These are phyloP conservation scores for Claviceps paspali DNA, from an alignment of 2,329 filamentous ascomycete genomes.

Conservation along the genomic window DNA sequence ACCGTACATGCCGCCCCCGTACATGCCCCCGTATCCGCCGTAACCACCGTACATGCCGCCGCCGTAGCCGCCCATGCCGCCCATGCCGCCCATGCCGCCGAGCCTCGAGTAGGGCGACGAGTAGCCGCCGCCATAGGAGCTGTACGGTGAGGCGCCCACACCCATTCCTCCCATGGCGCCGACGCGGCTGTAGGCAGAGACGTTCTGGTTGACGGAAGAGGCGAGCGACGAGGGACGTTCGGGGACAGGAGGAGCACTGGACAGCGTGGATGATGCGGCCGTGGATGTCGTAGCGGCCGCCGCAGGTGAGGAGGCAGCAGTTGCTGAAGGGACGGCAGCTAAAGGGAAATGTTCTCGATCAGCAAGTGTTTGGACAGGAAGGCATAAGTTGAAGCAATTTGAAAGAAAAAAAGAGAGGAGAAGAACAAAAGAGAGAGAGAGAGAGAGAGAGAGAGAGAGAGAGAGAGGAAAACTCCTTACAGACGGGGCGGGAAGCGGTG, in stretches of 20 bases:
- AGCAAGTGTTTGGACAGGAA: no score
- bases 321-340: slow-evolving; percentile 20
- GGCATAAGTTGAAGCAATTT: no score
- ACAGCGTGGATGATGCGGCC: slow-evolving; percentile 21
- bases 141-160: slow-evolving; percentile 37
- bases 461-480: no score
- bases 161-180: slow-evolving; percentile 20
- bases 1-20: slow-evolving; percentile 28
- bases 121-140: slow-evolving; percentile 25
- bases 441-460: no score
- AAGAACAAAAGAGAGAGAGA: no score
- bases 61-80: slow-evolving; percentile 22
- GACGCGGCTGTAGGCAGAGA: slow-evolving; percentile 57
- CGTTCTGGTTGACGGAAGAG: slow-evolving; percentile 73
- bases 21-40: slow-evolving; percentile 14
- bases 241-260: slow-evolving; percentile 55
- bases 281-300: slow-evolving; percentile 23
- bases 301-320: slow-evolving; percentile 13
- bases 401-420: no score
- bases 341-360: slow-evolving; percentile 9
- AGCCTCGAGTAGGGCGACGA: slow-evolving; percentile 30
- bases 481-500: slow-evolving; percentile 23
- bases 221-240: slow-evolving; percentile 66
- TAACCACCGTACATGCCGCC: slow-evolving; percentile 30
- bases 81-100: slow-evolving; percentile 20